Base-by-base conservation (phyloP, 1,284 basidiomycete species). In the Trichosporon asahii region DNA sequence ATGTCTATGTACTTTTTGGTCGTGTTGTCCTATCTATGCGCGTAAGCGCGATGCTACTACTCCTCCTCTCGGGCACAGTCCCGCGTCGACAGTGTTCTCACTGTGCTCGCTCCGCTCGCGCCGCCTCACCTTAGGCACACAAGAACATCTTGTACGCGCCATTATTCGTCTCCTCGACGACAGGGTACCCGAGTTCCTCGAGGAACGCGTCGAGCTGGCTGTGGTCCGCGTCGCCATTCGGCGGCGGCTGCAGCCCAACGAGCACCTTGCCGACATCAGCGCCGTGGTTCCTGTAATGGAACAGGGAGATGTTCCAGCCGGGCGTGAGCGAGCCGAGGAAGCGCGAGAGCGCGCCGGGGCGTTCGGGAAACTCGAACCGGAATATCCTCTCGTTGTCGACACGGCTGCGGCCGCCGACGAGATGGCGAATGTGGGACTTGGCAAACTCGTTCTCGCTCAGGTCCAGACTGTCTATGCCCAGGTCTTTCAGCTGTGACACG, bases 241-340 rank as follows among this genome's bases (percentile, higher is more conserved):
- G 85, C 14, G 93, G 92, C 0, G 98, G 95, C 81, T 98, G 95
- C 66, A 99, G 91, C 0, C 95, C 97, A 2, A 95, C 93, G 60
- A 99, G 85, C 1, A 98, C 91, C 81, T 91, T 95, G 37, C 93
- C 94, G 35, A 97, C 86, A 79, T 98, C 95, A 77, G 91, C 94
- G 35, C 96, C 96, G 76, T 99, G 95, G 82, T 98, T 98, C 70
- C 96, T 88, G 84, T 99, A 99, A 82, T 99, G 97, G 86, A 98
- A 99, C 72, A 99, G 83, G 0, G 93, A 92, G 67, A 99, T 93
- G 83, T 97, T 98, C 94, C 95, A 98, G 15, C 90, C 90, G 33
- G 88, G 86, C 66, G 91, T 90, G 66, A 99, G 82, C 3, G 91
- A 91, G 23, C 89, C 85, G 73, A 98, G 85, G 86, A 99, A 99